A percentile compares a stretch with the other conserved stretches of the same genome.
phyloP scores from a whole-genome alignment of 129 eudicot genomes.

The Flaveria bidentis region DNA sequence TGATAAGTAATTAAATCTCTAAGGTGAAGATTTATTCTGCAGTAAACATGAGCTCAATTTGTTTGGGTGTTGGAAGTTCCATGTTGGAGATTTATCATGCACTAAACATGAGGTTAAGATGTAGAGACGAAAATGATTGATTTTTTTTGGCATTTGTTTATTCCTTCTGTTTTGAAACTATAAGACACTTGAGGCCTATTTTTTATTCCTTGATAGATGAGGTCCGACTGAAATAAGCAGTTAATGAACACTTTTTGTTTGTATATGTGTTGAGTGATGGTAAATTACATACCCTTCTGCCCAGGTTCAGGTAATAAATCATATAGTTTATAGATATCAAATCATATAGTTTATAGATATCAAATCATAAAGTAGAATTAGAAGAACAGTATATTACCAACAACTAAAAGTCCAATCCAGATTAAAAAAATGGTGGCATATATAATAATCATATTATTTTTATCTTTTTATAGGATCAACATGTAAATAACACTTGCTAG shows the following conservation, averaged over 20 bases:
- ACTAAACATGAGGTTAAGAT: not conserved
- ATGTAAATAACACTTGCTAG: too few species aligned
- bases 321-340: not conserved
- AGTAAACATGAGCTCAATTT: not conserved
- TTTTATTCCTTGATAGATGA: not conserved
- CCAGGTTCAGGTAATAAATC: not conserved
- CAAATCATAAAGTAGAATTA: not conserved
- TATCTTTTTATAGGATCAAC: too few species aligned
- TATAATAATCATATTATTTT: too few species aligned
- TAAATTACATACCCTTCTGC: not conserved
- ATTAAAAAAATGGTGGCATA: too few species aligned
- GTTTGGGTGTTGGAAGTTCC: slow-evolving; percentile 3
- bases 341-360: not conserved
- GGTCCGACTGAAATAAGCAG: not conserved
- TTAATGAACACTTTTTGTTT: not conserved
- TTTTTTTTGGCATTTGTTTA: not conserved
- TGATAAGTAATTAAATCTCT: not conserved
- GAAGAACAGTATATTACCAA: too few species aligned
- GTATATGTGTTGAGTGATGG: not conserved
- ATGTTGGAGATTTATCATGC: not conserved
- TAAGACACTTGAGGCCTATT: not conserved
- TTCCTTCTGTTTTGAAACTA: not conserved
- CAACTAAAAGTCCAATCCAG: too few species aligned
- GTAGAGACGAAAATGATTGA: not conserved
- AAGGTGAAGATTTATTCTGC: not conserved